A percentile compares a stretch with the other conserved stretches of the same genome.
These are phyloP conservation scores for Miamiensis avidus DNA, from an alignment of 169 alveolate genomes.

Conservation along the genomic window DNA sequence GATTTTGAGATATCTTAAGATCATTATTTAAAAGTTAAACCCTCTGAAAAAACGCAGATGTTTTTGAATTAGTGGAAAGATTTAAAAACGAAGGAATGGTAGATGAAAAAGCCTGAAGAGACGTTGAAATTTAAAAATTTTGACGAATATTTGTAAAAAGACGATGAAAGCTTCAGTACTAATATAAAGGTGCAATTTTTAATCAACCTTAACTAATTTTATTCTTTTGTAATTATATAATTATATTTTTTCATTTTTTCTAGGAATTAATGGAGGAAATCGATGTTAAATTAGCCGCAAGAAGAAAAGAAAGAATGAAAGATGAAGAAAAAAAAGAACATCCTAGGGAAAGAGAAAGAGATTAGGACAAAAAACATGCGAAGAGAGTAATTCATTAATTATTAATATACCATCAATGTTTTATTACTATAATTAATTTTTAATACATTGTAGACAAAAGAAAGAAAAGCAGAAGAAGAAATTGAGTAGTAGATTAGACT, in stretches of 20 bases:
- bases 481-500: neutral
- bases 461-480: neutral
- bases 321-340: neutral
- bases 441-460: neutral
- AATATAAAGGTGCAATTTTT: no score
- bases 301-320: neutral
- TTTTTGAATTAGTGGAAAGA: neutral
- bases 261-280: neutral
- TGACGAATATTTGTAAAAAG: neutral
- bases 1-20: neutral
- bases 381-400: neutral
- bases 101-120: neutral
- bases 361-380: no score
- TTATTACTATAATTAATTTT: no score
- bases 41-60: neutral
- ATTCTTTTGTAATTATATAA: no score
- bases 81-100: neutral
- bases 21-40: neutral
- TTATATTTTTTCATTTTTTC: no score
- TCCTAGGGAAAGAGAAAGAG: neutral
- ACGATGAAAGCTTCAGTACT: neutral
- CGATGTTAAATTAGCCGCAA: neutral
- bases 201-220: no score
- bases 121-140: neutral
- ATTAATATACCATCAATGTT: no score